Conservation (phyloP, 1,139 yeast genomes). For the Meyerozyma sp. region DNA sequence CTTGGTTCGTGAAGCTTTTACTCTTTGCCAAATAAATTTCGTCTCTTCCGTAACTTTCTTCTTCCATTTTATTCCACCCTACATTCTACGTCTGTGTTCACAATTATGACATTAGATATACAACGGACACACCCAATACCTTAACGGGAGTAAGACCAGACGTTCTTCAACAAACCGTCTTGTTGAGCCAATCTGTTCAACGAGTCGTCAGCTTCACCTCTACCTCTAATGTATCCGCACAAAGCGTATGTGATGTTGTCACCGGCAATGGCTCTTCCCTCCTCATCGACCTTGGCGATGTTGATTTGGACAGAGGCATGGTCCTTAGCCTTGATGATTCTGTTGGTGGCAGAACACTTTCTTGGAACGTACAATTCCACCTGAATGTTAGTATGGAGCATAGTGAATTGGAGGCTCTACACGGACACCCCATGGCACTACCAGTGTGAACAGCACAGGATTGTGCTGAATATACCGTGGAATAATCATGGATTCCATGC, state of each 20-base stretch:
- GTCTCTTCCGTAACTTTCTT: too few relatives aligned
- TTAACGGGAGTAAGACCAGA: conserved; percentile 99
- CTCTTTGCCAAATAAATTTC: too few relatives aligned
- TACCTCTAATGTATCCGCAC: conserved; percentile 82
- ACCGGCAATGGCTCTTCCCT: conserved; percentile 94
- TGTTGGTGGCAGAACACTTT: conserved; percentile 99
- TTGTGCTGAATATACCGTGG: too few relatives aligned
- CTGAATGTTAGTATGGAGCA: conserved; percentile 31
- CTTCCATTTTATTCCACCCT: background rate
- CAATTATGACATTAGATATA: conserved; percentile 19
- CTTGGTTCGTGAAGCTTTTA: too few relatives aligned
- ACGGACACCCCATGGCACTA: background rate
- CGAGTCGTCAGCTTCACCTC: conserved; percentile 95
- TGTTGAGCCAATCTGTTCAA: conserved; percentile 99
- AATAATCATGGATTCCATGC: too few relatives aligned
- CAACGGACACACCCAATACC: conserved; percentile 15
- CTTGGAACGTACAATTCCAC: conserved; percentile 99
- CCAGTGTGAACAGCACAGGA: too few relatives aligned
- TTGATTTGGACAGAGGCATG: conserved; percentile 92
- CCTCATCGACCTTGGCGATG: conserved; percentile 67
- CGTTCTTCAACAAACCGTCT: conserved; percentile 97
- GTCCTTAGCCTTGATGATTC: conserved; percentile 99
- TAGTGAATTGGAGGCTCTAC: background rate
- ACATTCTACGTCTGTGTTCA: background rate
- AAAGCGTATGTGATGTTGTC: conserved; percentile 93